These are phyloP conservation scores for Porcisia deanei DNA, from an alignment of 208 protist species.

Conservation along the genomic window DNA sequence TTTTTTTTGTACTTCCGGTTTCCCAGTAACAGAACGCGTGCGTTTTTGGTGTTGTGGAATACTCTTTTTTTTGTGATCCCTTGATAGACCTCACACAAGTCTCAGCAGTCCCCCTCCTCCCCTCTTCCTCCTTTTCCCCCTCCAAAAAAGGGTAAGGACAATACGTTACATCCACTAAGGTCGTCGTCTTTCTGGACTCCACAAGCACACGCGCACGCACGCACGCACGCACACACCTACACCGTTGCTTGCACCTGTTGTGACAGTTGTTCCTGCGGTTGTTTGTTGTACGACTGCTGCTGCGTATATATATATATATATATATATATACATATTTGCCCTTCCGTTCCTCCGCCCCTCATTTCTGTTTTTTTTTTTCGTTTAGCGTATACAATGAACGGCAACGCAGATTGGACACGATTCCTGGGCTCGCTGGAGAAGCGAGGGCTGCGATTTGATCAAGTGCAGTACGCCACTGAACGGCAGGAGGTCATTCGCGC, in stretches of 20 bases:
- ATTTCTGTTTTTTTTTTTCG: background rate
- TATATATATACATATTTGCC: background rate
- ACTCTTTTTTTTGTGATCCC: background rate
- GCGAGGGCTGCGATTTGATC: slow-evolving; percentile 67
- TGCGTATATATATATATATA: background rate
- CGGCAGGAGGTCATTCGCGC: slow-evolving; percentile 64
- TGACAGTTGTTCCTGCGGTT: too few relatives aligned
- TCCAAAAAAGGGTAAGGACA: too few relatives aligned
- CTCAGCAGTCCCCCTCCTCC: too few relatives aligned
- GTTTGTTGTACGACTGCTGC: background rate
- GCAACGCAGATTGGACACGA: slow-evolving; percentile 45
- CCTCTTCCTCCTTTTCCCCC: too few relatives aligned
- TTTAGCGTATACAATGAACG: slow-evolving; percentile 12
- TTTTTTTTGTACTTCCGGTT: background rate
- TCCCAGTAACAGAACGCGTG: background rate
- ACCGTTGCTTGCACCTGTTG: background rate
- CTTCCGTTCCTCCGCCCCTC: background rate
- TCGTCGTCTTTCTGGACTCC: background rate
- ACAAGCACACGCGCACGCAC: background rate
- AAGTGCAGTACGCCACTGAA: slow-evolving; percentile 74
- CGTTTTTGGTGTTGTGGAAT: background rate
- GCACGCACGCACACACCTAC: background rate
- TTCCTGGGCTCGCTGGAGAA: slow-evolving; percentile 73
- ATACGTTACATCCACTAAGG: background rate
- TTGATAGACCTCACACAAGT: background rate